These are phyloP conservation scores for Sporobolomyces roseus DNA, from an alignment of 768 basidiomycete genomes.

Conservation along the genomic window DNA sequence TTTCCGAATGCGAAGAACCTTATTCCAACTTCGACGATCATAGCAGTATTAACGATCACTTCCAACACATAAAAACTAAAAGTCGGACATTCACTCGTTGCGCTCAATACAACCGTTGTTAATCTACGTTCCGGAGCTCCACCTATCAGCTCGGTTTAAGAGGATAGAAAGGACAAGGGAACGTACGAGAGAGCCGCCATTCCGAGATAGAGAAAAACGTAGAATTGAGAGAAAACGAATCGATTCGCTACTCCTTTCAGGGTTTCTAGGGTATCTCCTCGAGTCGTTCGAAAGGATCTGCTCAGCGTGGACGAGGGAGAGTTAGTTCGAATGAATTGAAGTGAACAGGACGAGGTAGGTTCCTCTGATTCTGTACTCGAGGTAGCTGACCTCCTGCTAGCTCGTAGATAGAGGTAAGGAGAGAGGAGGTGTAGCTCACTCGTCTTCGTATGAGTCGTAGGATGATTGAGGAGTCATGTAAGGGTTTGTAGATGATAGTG, in stretches of 20 bases:
- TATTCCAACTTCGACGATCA: conserved; percentile 90
- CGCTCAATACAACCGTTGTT: conserved; percentile 76
- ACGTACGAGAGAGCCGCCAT: conserved; percentile 73
- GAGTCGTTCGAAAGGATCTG: not conserved
- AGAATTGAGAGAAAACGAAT: conserved; percentile 74
- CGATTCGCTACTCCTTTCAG: conserved; percentile 80
- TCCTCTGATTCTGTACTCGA: too few species aligned
- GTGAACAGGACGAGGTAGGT: not conserved
- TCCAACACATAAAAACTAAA: conserved; percentile 85
- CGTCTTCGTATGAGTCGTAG: conserved; percentile 14
- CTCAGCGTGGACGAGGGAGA: too few species aligned
- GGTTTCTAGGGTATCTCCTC: conserved; percentile 56
- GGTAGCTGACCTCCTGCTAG: too few species aligned
- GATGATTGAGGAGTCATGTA: not conserved
- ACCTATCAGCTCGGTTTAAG: not conserved
- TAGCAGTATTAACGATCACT: conserved; percentile 74
- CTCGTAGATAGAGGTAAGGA: not conserved
- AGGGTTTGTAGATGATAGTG: not conserved
- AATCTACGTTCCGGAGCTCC: conserved; percentile 47
- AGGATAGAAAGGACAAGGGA: not conserved
- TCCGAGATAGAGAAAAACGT: conserved; percentile 79
- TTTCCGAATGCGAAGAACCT: conserved; percentile 88
- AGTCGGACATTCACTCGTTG: conserved; percentile 72
- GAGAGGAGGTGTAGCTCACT: not conserved
- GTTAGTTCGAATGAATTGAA: not conserved